Conservation (phyloP, 192 early-diverging fungal species). For the Umbelopsis vinacea region DNA sequence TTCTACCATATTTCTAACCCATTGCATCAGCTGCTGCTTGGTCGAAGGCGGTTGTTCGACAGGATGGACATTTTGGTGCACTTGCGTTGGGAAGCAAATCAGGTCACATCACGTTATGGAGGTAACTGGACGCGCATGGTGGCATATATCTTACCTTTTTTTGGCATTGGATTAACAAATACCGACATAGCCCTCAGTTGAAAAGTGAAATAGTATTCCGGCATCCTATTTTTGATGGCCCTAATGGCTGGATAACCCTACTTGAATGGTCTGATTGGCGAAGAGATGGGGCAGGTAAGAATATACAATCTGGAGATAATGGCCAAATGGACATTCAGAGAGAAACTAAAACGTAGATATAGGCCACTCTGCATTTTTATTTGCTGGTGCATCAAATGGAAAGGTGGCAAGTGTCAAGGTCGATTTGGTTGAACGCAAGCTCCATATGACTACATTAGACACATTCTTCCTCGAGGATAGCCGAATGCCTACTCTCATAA, state of each 20-base stretch:
- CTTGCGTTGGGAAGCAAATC: background rate
- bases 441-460: background rate
- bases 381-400: conserved; percentile 1
- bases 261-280: conserved; percentile 3
- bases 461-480: background rate
- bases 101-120: background rate
- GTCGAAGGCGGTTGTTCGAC: background rate
- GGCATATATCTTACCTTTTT: background rate
- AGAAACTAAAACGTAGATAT: background rate
- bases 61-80: background rate
- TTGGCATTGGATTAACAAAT: background rate
- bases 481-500: background rate
- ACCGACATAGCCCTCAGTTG: background rate
- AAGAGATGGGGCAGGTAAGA: background rate
- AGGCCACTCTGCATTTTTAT: background rate
- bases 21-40: background rate
- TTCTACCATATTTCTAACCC: too few species aligned
- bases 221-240: background rate
- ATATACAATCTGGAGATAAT: background rate
- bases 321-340: background rate
- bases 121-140: background rate
- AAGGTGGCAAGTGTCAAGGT: background rate
- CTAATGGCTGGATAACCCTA: background rate
- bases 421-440: background rate
- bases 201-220: background rate